Evolutionary conservation across 306 rosid genomes (phyloP).

Genomic region (Cicer judaicum): DNA sequence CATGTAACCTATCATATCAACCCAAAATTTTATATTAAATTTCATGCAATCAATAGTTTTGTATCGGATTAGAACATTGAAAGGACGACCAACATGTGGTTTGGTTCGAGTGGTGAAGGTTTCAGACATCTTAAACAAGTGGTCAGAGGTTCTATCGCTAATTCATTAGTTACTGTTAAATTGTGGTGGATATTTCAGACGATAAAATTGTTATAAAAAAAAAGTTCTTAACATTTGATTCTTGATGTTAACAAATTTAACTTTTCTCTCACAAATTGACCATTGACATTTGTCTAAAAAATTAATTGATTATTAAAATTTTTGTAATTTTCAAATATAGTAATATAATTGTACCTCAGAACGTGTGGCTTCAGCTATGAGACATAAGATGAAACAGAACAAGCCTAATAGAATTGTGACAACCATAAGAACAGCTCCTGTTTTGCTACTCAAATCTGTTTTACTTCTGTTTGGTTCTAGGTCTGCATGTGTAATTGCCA

Average conservation of each 20-base stretch:
- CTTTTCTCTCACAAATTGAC: neutral
- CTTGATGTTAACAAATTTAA: neutral
- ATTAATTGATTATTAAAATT: no score
- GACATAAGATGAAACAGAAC: conserved; percentile 78
- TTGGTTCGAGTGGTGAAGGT: no score
- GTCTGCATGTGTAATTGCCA: conserved; percentile 92
- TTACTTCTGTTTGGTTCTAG: conserved; percentile 67
- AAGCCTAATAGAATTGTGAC: conserved; percentile 77
- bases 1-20: conserved; percentile 59
- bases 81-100: no score
- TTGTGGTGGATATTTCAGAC: no score
- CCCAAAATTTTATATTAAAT: conserved; percentile 10
- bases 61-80: no score
- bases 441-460: conserved; percentile 71
- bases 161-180: no score
- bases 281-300: neutral
- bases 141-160: no score
- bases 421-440: conserved; percentile 63
- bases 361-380: conserved; percentile 88
- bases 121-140: no score
- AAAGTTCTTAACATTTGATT: neutral
- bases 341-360: conserved; percentile 65
- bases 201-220: no score
- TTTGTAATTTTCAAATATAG: no score
- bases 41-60: neutral